Percentiles rank a stretch among this genome's conserved stretches.
Evolutionary conservation across 1,284 basidiomycete species (phyloP).

Genomic region (Agaricales sp.): DNA sequence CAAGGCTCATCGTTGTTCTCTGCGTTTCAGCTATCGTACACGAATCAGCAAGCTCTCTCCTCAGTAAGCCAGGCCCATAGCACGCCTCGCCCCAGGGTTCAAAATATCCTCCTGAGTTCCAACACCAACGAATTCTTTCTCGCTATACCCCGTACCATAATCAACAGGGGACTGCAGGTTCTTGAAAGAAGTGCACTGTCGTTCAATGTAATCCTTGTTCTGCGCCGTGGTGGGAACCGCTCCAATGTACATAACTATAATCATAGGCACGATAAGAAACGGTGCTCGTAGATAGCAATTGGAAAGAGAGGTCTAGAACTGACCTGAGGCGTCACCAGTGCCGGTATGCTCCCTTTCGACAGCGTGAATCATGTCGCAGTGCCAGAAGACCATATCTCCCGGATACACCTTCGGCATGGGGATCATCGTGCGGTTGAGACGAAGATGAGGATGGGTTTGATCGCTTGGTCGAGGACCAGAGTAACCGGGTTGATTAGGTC

Average conservation of each 20-base stretch:
- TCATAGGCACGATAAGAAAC: neutral
- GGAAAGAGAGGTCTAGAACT: neutral
- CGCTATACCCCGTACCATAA: slow-evolving; percentile 51
- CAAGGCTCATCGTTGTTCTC: no score
- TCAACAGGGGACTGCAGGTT: slow-evolving; percentile 54
- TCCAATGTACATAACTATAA: slow-evolving; percentile 60
- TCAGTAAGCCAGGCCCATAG: slow-evolving; percentile 36
- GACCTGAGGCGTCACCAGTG: slow-evolving; percentile 49
- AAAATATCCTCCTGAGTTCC: slow-evolving; percentile 39
- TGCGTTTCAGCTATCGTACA: no score
- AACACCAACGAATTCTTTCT: slow-evolving; percentile 33
- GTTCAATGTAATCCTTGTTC: slow-evolving; percentile 35
- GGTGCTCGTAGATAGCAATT: neutral
- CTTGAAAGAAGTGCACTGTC: slow-evolving; percentile 34
- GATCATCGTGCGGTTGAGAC: slow-evolving; percentile 40
- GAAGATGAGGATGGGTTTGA: slow-evolving; percentile 61
- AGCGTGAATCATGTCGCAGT: slow-evolving; percentile 61
- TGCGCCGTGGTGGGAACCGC: slow-evolving; percentile 55
- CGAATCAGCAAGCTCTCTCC: no score
- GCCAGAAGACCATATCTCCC: slow-evolving; percentile 73
- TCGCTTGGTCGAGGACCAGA: slow-evolving; percentile 32
- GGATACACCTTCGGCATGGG: slow-evolving; percentile 48
- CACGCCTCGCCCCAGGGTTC: slow-evolving; percentile 32
- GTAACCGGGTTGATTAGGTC: slow-evolving; percentile 40
- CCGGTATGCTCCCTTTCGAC: slow-evolving; percentile 61